These are phyloP conservation scores for Yamadazyma diospyri DNA, from an alignment of 1,139 yeast genomes.

Conservation along the genomic window DNA sequence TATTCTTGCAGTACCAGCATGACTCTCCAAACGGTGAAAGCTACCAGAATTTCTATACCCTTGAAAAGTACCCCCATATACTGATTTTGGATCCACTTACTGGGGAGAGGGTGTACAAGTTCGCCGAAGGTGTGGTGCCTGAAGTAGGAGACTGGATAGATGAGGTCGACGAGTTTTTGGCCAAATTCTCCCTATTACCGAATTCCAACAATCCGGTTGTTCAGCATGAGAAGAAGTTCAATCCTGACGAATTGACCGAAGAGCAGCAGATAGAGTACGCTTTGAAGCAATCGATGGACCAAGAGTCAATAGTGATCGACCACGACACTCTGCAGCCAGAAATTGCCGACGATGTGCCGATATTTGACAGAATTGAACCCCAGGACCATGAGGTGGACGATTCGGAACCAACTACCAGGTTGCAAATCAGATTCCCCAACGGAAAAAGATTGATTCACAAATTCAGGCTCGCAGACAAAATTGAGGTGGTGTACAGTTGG, in stretches of 20 bases:
- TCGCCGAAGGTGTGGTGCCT: constrained; percentile 65
- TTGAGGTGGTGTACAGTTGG: constrained; percentile 37
- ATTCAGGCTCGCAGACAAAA: constrained; percentile 55
- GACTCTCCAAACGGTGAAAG: constrained; percentile 72
- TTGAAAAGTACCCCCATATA: constrained; percentile 73
- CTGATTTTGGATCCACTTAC: constrained; percentile 93
- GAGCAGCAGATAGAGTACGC: constrained; percentile 85
- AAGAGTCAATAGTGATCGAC: constrained; percentile 19
- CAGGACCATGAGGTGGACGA: constrained; percentile 51
- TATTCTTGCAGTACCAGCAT: constrained; percentile 76
- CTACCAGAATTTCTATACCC: constrained; percentile 69
- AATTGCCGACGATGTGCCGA: constrained; percentile 7
- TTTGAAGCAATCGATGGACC: constrained; percentile 56
- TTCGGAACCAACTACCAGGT: constrained; percentile 63
- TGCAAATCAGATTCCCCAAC: constrained; percentile 84
- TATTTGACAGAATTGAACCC: constrained; percentile 47
- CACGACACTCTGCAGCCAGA: constrained; percentile 10
- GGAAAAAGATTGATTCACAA: constrained; percentile 81
- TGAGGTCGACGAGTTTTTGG: constrained; percentile 58
- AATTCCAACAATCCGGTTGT: constrained; percentile 67
- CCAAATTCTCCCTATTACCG: constrained; percentile 63
- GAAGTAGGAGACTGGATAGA: constrained; percentile 53
- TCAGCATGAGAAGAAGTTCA: constrained; percentile 48
- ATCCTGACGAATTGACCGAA: constrained; percentile 66
- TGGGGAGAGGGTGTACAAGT: constrained; percentile 77